Evolutionary conservation across 345 rosid genomes (phyloP), one percentile per base, ranked within the genome.

Genomic region (Salix purpurea): DNA sequence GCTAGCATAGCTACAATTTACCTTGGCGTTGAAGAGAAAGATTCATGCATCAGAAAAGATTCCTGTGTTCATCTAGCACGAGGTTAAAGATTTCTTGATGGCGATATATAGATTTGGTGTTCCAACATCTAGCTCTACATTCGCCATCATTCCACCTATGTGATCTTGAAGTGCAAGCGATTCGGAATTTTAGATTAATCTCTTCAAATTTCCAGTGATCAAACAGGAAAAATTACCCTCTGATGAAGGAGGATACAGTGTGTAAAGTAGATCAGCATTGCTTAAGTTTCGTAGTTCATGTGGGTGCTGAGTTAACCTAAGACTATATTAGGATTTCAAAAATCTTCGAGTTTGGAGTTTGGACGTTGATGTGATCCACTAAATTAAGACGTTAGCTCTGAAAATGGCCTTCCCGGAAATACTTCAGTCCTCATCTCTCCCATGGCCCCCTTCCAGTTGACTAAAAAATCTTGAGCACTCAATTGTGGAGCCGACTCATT

Each of bases 21-120:
- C 79, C 90, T 87, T 87, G 70, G 85, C 85, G 79, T 83, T 69
- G 75, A 85, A 87, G 90, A 83, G 77, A 87, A 81, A 70, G 80
- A 40, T 52, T 69, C 62, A 75, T 28, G 70, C 72, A 71, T 66
- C 78, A 5, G 37, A 36, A 36, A 5, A 34, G 1, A 1, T 18
- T 14, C 65, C 34, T 74, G 48, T 65, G 76, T 24, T 70, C 76
- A 70, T 80, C 73, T 70, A 77, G 73, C 70, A 73, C 62, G 14
- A 48, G 70, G 65, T 9, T 28, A 82, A 54, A 86, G 77, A 52
- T 82, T 72, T 81, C 77, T 72, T 84, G 82, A 65, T 76, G 80
- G 65, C 42, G 78, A 78, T 81, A 56, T 71, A 6, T 67, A 36
- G 77, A 67, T 77, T 75, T 77, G 54, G 67, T 64, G 34, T 60